Evolutionary conservation across 345 rosid genomes (phyloP).

Genomic region (Camelina laxa): DNA sequence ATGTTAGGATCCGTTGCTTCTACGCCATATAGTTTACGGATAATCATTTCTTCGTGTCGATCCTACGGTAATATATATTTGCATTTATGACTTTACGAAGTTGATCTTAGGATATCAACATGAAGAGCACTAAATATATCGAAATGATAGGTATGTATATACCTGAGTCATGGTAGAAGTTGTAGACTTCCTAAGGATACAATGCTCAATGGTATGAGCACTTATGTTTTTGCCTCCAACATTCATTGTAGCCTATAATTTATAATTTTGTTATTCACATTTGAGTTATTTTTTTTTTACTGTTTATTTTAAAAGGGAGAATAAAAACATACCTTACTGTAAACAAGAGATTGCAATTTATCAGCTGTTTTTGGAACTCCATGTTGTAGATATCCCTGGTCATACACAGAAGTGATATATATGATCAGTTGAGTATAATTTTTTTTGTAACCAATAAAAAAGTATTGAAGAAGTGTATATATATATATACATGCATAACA

Average conservation of each 20-base stretch:
- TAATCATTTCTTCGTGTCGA: slow-evolving; percentile 62
- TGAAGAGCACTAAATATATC: neutral
- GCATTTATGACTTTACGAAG: neutral
- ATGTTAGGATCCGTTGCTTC: slow-evolving; percentile 69
- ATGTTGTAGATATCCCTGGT: slow-evolving; percentile 83
- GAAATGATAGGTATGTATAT: neutral
- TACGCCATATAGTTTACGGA: slow-evolving; percentile 70
- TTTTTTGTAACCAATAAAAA: neutral
- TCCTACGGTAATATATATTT: slow-evolving; percentile 43
- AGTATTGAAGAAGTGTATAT: slow-evolving; percentile 10
- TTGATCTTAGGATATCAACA: neutral
- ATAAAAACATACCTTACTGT: slow-evolving; percentile 50
- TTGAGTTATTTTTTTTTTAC: slow-evolving; percentile 10
- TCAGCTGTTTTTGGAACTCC: slow-evolving; percentile 86
- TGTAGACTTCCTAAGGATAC: slow-evolving; percentile 63
- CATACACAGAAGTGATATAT: neutral
- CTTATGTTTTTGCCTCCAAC: slow-evolving; percentile 82
- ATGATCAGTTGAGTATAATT: slow-evolving; percentile 3
- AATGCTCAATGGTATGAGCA: slow-evolving; percentile 86
- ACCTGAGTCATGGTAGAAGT: slow-evolving; percentile 61
- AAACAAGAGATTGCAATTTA: slow-evolving; percentile 57
- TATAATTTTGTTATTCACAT: slow-evolving; percentile 17
- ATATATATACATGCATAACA: slow-evolving; percentile 72
- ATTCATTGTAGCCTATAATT: slow-evolving; percentile 70
- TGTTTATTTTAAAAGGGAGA: slow-evolving; percentile 7